Evolutionary conservation across 345 rosid genomes (phyloP), one percentile per base, ranked within the genome.

Genomic region (Diplotaxis tenuifolia): DNA sequence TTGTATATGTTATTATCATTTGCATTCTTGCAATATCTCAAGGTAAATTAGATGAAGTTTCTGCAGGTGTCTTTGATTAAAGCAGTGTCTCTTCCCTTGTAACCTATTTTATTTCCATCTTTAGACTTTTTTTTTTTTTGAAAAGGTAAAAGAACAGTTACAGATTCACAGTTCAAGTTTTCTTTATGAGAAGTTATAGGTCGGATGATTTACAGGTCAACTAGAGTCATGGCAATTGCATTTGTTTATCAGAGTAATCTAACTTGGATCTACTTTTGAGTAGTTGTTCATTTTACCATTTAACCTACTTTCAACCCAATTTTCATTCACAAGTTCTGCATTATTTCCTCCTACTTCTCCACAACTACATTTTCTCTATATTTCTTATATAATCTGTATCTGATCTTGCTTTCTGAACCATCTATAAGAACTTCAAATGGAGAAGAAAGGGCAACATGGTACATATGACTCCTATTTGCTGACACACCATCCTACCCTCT

Each of bases 401-500:
- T 68, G 65, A 25, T 65, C 67, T 71, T 71, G 21, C 50, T 58
- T 58, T 54, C 31, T 57, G 57, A 42, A 64, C 65, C 53, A 29
- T 23, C 75, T 68, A 38, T 63, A 10, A 55, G 20, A 52, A 70
- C 67, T 63, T 65, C 7, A 66, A 63, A 85, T 89, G 92, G 88
- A 84, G 84, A 87, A 85, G 82, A 84, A 84, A 77, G 78, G 52
- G 20, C 76, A 70, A 10, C 52, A 40, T 52, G 19, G 65, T 42
- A 71, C 62, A 57, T 72, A 80, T 59, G 89, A 86, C 23, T 74
- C 77, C 19, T 69, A n/a, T n/a, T n/a, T 82, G 11, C 20, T 86
- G 9, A 68, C 49, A 64, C 85, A 85, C 23, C 92, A 83, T 25
- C 84, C 86, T 2, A 15, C 84, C 52, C 79, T 92, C 21, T 73